Evolutionary conservation across 179 eudicot species (phyloP), one percentile per base, ranked within the genome.

Genomic region (Carnegiea gigantea): DNA sequence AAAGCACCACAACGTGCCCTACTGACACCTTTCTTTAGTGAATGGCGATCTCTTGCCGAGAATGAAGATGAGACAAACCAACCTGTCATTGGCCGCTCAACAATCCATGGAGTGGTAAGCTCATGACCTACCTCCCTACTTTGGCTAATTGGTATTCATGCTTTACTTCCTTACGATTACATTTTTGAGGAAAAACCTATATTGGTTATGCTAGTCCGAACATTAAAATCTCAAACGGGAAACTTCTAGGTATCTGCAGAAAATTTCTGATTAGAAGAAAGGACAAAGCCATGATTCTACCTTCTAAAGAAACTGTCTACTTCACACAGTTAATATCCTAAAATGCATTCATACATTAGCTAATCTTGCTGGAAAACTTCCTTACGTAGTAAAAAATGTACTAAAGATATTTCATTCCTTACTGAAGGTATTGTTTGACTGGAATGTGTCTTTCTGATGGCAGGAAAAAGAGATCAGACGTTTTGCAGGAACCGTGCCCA

Each of bases 401-500:
- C 30, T 8, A 9, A 62, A 62, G 1, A 24, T 23, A n/a, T 11
- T 62, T 8, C 30, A 59, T 28, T 43, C 62, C 5, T 49, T 21
- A 23, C 43, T 18, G 33, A 46, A 49, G 75, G 49, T 64, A 9
- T 26, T 24, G 71, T 6, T 20, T n/a, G 59, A 21, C 33, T 18
- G 1, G 11, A 2, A 9, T 15, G 10, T 79, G 38, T 14, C 8
- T 33, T 80, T 14, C 23, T 60, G 57, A 59, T 78, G 62, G 79
- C 89, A 95, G 97, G 95, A 92, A 77, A 92, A 88, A 78, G 95
- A 93, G 84, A 87, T 95, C 38, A 90, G 87, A 18, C 90, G 93
- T 17, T 88, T 92, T 78, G 97, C 93, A 10, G 98, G 97, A 30
- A 93, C 98, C 0, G 97, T 95, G 73, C 98, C 98, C 5, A 95